These are phyloP conservation scores for Candida hungchunana DNA, from an alignment of 805 yeast genomes.

Conservation along the genomic window DNA sequence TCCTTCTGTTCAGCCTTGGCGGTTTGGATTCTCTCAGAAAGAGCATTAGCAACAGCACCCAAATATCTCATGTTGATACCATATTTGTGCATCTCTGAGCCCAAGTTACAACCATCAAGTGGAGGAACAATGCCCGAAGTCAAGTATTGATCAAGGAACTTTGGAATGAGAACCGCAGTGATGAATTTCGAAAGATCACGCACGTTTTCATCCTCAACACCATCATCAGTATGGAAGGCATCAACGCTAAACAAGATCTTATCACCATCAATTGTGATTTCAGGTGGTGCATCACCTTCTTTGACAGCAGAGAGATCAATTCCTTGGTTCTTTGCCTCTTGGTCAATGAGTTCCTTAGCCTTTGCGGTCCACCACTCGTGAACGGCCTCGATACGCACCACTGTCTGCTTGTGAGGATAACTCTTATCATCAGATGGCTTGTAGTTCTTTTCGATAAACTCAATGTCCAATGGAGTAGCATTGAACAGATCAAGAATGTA, in stretches of 20 bases:
- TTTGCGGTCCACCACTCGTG: slow-evolving; percentile 84
- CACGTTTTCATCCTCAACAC: slow-evolving; percentile 46
- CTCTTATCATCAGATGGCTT: slow-evolving; percentile 36
- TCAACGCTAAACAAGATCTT: slow-evolving; percentile 51
- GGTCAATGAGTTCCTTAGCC: slow-evolving; percentile 38
- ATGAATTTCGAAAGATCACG: slow-evolving; percentile 67
- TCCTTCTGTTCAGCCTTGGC: slow-evolving; percentile 19
- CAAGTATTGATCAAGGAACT: slow-evolving; percentile 45
- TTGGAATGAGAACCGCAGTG: slow-evolving; percentile 53
- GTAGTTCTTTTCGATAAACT: slow-evolving; percentile 59
- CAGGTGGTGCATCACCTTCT: slow-evolving; percentile 39
- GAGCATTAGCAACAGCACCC: slow-evolving; percentile 50
- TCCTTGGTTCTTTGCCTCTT: slow-evolving; percentile 31
- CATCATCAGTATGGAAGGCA: slow-evolving; percentile 43
- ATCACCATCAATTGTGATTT: slow-evolving; percentile 48
- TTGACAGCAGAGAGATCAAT: slow-evolving; percentile 20
- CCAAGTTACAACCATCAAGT: slow-evolving; percentile 74
- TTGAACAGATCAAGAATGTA: slow-evolving; percentile 83
- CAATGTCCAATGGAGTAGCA: slow-evolving; percentile 79
- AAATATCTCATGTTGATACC: slow-evolving; percentile 91
- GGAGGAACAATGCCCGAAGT: slow-evolving; percentile 54
- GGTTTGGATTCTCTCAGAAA: slow-evolving; percentile 28
- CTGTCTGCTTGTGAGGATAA: slow-evolving; percentile 80
- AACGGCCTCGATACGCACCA: slow-evolving; percentile 82
- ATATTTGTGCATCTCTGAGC: slow-evolving; percentile 60